These are phyloP conservation scores for Passiflora organensis DNA, from an alignment of 345 rosid species.

Conservation along the genomic window DNA sequence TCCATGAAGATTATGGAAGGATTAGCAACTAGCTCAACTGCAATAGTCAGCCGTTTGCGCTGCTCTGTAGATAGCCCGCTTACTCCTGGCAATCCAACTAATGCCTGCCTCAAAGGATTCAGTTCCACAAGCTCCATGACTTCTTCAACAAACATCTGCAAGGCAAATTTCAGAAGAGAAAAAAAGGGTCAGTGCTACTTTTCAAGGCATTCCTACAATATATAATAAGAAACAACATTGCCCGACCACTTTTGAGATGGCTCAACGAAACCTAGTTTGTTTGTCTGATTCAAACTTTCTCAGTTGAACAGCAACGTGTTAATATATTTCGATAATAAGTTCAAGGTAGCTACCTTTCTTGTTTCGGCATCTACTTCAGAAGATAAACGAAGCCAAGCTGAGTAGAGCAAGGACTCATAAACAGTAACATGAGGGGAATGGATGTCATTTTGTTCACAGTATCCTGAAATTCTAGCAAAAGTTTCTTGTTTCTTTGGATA, in stretches of 20 bases:
- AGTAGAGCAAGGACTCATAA: conserved; percentile 64
- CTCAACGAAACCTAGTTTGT: too few relatives aligned
- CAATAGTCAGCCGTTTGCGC: conserved; percentile 84
- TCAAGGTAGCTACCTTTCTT: conserved; percentile 39
- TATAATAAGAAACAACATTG: too few relatives aligned
- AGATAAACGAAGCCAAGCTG: conserved; percentile 73
- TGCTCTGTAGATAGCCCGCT: conserved; percentile 84
- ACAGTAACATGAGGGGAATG: conserved; percentile 80
- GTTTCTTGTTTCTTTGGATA: conserved; percentile 74
- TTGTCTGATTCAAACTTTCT: background rate
- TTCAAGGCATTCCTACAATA: background rate
- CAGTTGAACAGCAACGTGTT: background rate
- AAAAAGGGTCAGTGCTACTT: background rate
- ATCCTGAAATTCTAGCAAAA: conserved; percentile 76
- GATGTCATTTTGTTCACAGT: conserved; percentile 76
- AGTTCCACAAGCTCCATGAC: conserved; percentile 92
- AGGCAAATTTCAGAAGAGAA: too few relatives aligned
- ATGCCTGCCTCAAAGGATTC: conserved; percentile 48
- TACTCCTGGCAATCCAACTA: conserved; percentile 83
- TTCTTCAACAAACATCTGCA: conserved; percentile 47
- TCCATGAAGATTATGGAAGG: conserved; percentile 96
- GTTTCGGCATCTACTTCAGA: conserved; percentile 36
- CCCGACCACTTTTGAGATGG: too few relatives aligned
- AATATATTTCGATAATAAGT: background rate
- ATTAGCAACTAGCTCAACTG: conserved; percentile 92